Base-by-base conservation (phyloP, 352 stramenopile genomes). In the Aphanomyces invadans region DNA sequence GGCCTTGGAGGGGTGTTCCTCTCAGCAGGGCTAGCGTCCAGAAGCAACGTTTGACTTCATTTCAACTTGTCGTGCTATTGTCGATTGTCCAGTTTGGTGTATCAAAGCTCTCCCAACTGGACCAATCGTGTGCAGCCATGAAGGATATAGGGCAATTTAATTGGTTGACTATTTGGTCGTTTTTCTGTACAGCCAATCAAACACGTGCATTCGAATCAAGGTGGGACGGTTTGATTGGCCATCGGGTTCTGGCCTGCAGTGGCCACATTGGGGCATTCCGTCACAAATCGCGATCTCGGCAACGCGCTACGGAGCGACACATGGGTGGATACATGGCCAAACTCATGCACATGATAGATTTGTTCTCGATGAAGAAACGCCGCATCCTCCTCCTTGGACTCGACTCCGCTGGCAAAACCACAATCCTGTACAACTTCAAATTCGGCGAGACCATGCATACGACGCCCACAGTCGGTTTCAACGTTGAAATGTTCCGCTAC, bases 331-430 rank as follows among this genome's bases (percentile, higher is more conserved):
- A 49, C 21, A 17, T 49, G 21, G 39, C 55, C 55, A 63, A 63
- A 36, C 4, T 63, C 3, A 44, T 44, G 29, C 36, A 48, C 19
- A 36, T 51, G 12, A 51, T 63, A 36, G 55, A 63, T 26, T 17
- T 9, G 3, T 63, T 63, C 10, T 19, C 32, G 33, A 45, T n/a
- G 12, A 63, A 48, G 55, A 48, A 51, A 21, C 65, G 36, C 12
- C 78, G 87, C 65, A 95, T 97, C 68, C 72, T 98, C 53, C 97
- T 98, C 75, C 81, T 97, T n/a, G 88, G 88, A 0, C 80, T 97
- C 15, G 95, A 98, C 76, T 91, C 88, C 28, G 96, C 94, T 21
- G 95, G 95, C 74, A 99, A 99, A 80, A 99, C 96, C 2, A 98
- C 96, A 32, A 95, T 98, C 69, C 83, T 98, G 7, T 92, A 96